Base-by-base conservation (phyloP, 805 yeast genomes). In the Wickerhamiella kazuoi region DNA sequence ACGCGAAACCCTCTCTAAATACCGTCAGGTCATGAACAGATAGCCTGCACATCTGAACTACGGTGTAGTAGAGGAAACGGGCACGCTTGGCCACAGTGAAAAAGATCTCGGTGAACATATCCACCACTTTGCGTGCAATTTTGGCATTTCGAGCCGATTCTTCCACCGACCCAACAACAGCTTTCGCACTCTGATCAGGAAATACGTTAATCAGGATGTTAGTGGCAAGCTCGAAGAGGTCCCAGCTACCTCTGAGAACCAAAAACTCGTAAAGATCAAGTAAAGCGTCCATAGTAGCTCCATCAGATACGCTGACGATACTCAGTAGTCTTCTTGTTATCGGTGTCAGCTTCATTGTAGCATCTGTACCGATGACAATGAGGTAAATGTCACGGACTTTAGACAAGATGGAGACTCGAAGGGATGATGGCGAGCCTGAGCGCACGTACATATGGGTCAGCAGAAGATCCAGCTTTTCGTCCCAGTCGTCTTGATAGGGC, bases 401-500 rank as follows among this genome's bases (percentile, higher is more conserved):
- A 31, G 46, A 49, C 13, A 70, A 48, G 21, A 59, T 45, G 13
- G 53, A 56, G 0, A 60, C 43, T 39, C 64, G 48, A 38, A 58
- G 56, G 4, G 45, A 39, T 13, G 41, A 35, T 32, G 30, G 30
- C 21, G 33, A 21, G 14, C 44, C 34, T 3, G 46, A 39, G 23
- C 50, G 51, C 49, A 55, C 50, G 49, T 60, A 67, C 48, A 70
- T 74, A 5, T 61, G 57, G n/a, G 61, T 56, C 28, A 76, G 52
- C 2, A 77, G 46, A 23, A 56, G 53, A 5, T 54, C 52, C 31
- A 71, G 57, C 44, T 71, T 69, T 2, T 55, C 61, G 35, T 57
- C 56, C 80, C 84, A 77, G 7, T 62, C 53, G 0, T 66, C 59
- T 23, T 67, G 55, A 4, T 74, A 51, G 9, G 73, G 69, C 2